Evolutionary conservation across 2,329 filamentous ascomycete genomes (phyloP).

Genomic region (Scytalidium lignicola): DNA sequence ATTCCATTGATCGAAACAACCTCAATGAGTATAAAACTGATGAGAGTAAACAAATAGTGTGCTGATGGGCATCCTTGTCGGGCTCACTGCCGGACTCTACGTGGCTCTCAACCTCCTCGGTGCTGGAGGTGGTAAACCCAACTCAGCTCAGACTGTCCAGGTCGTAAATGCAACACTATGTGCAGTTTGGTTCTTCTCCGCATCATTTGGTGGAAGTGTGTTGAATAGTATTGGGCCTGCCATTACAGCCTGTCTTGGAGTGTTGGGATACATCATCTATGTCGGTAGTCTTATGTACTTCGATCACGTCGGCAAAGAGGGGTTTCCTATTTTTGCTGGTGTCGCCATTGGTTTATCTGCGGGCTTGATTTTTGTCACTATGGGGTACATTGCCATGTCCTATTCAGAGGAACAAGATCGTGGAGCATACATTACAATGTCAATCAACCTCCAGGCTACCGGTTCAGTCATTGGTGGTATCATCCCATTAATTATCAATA

Average conservation of each 20-base stretch:
- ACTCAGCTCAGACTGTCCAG: conserved; percentile 22
- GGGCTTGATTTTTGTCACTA: conserved; percentile 26
- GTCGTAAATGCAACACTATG: conserved; percentile 24
- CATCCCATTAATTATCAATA: conserved; percentile 24
- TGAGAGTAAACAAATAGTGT: not conserved
- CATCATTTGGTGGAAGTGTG: conserved; percentile 22
- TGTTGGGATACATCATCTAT: conserved; percentile 21
- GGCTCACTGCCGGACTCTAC: conserved; percentile 17
- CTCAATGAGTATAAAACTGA: too few species aligned
- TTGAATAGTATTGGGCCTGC: conserved; percentile 24
- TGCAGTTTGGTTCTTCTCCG: conserved; percentile 24
- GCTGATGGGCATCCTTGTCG: conserved; percentile 4
- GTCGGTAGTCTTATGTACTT: conserved; percentile 25
- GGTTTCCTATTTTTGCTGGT: conserved; percentile 20
- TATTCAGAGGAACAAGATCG: conserved; percentile 29
- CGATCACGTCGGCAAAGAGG: conserved; percentile 17
- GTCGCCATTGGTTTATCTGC: conserved; percentile 23
- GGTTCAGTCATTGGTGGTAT: conserved; percentile 23
- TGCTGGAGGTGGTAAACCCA: conserved; percentile 23
- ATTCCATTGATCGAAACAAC: too few species aligned
- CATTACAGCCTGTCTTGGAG: conserved; percentile 17
- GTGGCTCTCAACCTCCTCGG: conserved; percentile 20
- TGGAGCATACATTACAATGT: conserved; percentile 24
- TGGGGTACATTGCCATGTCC: conserved; percentile 26
- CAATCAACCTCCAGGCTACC: conserved; percentile 25